Percentiles rank a stretch among this genome's conserved stretches.
Conservation (phyloP, 345 rosid genomes). For the Capsella bursapastoris region DNA sequence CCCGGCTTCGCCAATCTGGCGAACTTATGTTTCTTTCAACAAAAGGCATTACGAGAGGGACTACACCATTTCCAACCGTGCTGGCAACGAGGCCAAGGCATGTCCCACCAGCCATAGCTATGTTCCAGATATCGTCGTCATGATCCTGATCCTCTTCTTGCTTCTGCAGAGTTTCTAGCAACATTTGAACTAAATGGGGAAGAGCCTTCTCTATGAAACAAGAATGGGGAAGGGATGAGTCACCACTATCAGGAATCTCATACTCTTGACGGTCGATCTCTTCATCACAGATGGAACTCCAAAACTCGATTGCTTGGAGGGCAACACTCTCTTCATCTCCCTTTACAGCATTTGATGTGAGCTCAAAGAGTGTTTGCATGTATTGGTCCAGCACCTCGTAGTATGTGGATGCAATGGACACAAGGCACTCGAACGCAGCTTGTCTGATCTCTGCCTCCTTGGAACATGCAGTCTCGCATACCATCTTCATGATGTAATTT, state of each 20-base stretch:
- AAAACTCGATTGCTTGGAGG: slow-evolving; percentile 94
- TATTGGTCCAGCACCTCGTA: slow-evolving; percentile 87
- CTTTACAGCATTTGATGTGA: slow-evolving; percentile 87
- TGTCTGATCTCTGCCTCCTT: slow-evolving; percentile 83
- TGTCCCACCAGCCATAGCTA: slow-evolving; percentile 98
- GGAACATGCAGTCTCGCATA: slow-evolving; percentile 85
- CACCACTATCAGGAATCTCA: slow-evolving; percentile 65
- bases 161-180: slow-evolving; percentile 84
- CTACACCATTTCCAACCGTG: slow-evolving; percentile 88
- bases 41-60: slow-evolving; percentile 93
- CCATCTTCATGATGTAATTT: slow-evolving; percentile 89
- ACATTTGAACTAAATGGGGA: slow-evolving; percentile 71
- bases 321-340: slow-evolving; percentile 90
- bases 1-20: slow-evolving; percentile 84
- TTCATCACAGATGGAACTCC: slow-evolving; percentile 98
- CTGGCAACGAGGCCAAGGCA: slow-evolving; percentile 94
- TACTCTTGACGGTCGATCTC: slow-evolving; percentile 93
- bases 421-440: slow-evolving; percentile 96
- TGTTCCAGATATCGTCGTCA: slow-evolving; percentile 84
- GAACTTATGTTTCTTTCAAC: slow-evolving; percentile 75
- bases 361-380: slow-evolving; percentile 82
- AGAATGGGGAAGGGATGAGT: slow-evolving; percentile 68
- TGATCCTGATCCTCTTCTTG: slow-evolving; percentile 97
- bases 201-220: slow-evolving; percentile 82
- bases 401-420: slow-evolving; percentile 87